phyloP scores from a whole-genome alignment of 495 filamentous ascomycete genomes.

The Neurospora discreta region DNA sequence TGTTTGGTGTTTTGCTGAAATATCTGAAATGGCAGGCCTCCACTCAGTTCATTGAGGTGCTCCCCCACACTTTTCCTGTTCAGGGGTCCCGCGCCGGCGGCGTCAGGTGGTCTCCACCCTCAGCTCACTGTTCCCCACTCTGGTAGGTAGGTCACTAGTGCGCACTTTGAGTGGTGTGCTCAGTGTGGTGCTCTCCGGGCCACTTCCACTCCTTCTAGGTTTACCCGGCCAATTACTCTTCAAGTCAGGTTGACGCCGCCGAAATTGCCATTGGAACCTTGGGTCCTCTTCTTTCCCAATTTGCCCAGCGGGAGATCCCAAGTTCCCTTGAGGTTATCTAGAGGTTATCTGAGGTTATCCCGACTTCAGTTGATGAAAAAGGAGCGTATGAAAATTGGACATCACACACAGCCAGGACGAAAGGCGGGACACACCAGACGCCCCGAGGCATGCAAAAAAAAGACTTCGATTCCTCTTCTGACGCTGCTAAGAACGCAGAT shows the following conservation, averaged over 20 bases:
- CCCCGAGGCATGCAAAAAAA: neutral
- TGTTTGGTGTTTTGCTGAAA: neutral
- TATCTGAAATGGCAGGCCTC: neutral
- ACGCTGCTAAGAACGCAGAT: neutral
- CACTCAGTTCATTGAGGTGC: neutral
- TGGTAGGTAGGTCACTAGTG: neutral
- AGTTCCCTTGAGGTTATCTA: neutral
- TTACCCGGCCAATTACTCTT: neutral
- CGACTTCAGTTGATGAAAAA: neutral
- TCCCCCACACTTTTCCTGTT: neutral
- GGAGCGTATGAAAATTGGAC: no score
- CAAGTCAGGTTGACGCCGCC: neutral
- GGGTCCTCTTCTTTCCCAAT: neutral
- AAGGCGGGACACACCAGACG: neutral
- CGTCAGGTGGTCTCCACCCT: neutral
- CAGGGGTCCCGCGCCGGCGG: neutral
- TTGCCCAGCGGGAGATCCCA: neutral
- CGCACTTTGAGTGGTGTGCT: neutral
- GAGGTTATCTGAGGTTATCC: neutral
- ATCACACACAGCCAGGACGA: neutral
- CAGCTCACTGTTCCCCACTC: neutral
- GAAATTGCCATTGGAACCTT: neutral
- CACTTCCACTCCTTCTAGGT: no score
- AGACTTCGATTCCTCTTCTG: neutral
- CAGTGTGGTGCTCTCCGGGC: neutral